Evolutionary conservation across 306 rosid species (phyloP), one percentile per base, ranked within the genome.

Genomic region (Vigna angularis): DNA sequence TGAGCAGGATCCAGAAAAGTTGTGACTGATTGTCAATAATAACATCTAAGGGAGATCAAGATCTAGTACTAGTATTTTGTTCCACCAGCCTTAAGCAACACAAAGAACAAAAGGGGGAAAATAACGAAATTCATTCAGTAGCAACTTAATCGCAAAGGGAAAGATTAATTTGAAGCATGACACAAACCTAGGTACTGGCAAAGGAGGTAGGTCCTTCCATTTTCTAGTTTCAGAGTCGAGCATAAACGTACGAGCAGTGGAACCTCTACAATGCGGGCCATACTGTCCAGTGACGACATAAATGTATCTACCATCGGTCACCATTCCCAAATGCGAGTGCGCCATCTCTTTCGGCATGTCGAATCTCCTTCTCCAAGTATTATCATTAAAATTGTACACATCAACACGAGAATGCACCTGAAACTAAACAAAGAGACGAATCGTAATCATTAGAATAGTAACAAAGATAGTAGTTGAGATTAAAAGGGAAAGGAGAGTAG

Each of bases 301-400:
- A 71, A 94, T 88, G 86, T 89, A 90, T 83, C 97, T 90, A 42
- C 97, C 97, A 83, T 94, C 98, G 7, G 88, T 88, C 36, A 76
- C 89, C 85, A 92, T 88, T 81, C 98, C 98, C 78, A 94, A 87
- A 88, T 94, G 98, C 1, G 98, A 94, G 80, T 94, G 90, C 13
- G 88, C 98, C 98, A 94, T 92, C 75, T 94, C 97, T 82, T 92
- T 94, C n/a, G 98, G 98, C 94, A 86, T 92, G 72, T 86, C 93
- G 87, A 94, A 88, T 56, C 88, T 85, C 61, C 58, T 97, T 75
- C 82, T 87, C 98, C 98, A 90, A 32, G 82, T 90, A 68, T 89
- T 89, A 67, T 87, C 88, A 16, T 77, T 78, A 80, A 92, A 89
- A 78, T 94, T 92, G 82, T 86, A 92, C 47, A 94, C 70, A 86